Conservation (phyloP, 176 grass and related monocot genomes). For the Oryza coarctata region DNA sequence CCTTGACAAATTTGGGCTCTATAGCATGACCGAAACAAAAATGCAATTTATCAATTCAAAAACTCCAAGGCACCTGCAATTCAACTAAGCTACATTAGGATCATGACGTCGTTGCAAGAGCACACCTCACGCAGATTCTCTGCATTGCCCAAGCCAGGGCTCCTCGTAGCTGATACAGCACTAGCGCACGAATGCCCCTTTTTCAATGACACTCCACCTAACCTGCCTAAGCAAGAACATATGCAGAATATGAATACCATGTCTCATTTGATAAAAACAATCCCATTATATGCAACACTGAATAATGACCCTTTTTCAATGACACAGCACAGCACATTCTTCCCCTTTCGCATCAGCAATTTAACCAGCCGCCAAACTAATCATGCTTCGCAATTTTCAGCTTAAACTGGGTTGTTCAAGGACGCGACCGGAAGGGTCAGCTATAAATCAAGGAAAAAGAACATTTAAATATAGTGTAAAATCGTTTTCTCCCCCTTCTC, state of each 20-base stretch:
- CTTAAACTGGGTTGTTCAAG: background rate
- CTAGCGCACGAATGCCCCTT: background rate
- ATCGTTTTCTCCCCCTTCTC: background rate
- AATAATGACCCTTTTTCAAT: too few relatives aligned
- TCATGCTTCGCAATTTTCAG: background rate
- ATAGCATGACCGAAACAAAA: background rate
- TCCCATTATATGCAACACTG: background rate
- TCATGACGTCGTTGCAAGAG: conserved; percentile 12
- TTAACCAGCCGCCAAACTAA: background rate
- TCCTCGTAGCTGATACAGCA: conserved; percentile 34
- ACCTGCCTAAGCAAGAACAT: conserved; percentile 46
- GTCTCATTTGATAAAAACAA: background rate
- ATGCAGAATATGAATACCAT: conserved; percentile 20
- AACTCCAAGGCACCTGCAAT: background rate
- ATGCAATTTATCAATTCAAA: background rate
- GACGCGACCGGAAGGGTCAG: too few relatives aligned
- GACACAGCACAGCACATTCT: background rate
- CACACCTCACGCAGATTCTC: conserved; percentile 45
- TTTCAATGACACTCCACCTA: conserved; percentile 21
- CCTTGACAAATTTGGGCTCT: conserved; percentile 59
- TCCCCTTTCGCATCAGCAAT: background rate
- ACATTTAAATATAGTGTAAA: background rate
- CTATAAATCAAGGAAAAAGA: background rate
- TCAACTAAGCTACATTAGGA: conserved; percentile 1
- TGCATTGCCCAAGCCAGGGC: conserved; percentile 44